Conservation (phyloP, 352 stramenopile species). For the Phytophthora lateralis region DNA sequence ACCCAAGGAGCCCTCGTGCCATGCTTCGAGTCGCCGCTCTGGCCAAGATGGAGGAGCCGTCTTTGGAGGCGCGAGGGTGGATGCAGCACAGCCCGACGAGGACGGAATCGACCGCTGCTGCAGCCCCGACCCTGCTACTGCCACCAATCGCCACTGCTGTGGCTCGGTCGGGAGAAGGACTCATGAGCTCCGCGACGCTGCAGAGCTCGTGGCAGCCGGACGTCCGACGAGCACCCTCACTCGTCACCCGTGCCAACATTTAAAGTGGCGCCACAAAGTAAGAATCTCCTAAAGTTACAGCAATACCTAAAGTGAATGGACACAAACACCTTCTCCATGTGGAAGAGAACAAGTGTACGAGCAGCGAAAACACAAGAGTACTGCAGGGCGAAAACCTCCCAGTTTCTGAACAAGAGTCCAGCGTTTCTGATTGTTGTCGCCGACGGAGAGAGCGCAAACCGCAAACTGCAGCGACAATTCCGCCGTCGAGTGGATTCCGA, state of each 20-base stretch:
- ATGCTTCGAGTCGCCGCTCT: constrained; percentile 46
- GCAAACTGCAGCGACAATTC: constrained; percentile 8
- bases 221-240: constrained; percentile 20
- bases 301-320: constrained; percentile 18
- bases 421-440: constrained; percentile 7
- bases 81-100: constrained; percentile 22
- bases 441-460: not conserved
- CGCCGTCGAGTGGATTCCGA: constrained; percentile 16
- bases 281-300: constrained; percentile 8
- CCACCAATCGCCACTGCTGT: constrained; percentile 45
- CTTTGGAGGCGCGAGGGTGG: constrained; percentile 20
- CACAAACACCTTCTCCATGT: constrained; percentile 11
- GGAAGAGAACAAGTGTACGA: constrained; percentile 2
- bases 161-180: constrained; percentile 36
- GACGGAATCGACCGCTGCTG: constrained; percentile 1
- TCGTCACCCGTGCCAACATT: constrained; percentile 36
- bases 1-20: constrained; percentile 40
- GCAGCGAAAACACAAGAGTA: not conserved
- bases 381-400: not conserved
- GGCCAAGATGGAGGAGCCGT: constrained; percentile 37
- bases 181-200: constrained; percentile 27
- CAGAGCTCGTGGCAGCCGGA: constrained; percentile 38
- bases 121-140: constrained; percentile 25
- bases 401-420: constrained; percentile 11
- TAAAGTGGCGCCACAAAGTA: constrained; percentile 4